Conservation (phyloP, 116 monocot species). For the Papilionanthe hybrid region DNA sequence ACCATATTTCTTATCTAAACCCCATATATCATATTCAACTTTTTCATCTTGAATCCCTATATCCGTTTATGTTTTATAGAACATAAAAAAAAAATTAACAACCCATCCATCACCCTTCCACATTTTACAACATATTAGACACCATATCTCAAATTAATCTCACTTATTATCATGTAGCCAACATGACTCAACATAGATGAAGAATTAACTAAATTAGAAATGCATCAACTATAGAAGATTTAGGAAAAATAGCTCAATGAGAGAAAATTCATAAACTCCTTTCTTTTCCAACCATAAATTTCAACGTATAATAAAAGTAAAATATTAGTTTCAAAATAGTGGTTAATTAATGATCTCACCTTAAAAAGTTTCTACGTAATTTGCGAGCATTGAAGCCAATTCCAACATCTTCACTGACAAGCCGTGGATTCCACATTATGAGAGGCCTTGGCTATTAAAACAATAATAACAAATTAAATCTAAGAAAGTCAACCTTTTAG, state of each 20-base stretch:
- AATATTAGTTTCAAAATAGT: background rate
- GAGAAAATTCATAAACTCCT: background rate
- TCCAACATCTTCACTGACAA: constrained; percentile 92
- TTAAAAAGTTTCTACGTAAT: constrained; percentile 65
- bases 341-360: constrained; percentile 30
- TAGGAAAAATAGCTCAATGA: background rate
- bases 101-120: too few relatives aligned
- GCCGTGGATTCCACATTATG: constrained; percentile 98
- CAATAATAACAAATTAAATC: constrained; percentile 12
- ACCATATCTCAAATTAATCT: too few relatives aligned
- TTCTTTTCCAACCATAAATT: background rate
- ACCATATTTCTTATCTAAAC: too few relatives aligned
- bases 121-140: too few relatives aligned
- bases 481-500: background rate
- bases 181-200: background rate
- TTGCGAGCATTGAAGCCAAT: constrained; percentile 95
- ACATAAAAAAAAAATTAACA: too few relatives aligned
- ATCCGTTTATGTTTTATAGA: too few relatives aligned
- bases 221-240: background rate
- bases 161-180: too few relatives aligned
- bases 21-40: too few relatives aligned
- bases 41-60: too few relatives aligned
- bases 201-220: background rate
- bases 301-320: background rate
- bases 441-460: constrained; percentile 77